Base-by-base conservation (phyloP, 371 early-diverging fungal genomes). In the Apophysomyces variabilis region DNA sequence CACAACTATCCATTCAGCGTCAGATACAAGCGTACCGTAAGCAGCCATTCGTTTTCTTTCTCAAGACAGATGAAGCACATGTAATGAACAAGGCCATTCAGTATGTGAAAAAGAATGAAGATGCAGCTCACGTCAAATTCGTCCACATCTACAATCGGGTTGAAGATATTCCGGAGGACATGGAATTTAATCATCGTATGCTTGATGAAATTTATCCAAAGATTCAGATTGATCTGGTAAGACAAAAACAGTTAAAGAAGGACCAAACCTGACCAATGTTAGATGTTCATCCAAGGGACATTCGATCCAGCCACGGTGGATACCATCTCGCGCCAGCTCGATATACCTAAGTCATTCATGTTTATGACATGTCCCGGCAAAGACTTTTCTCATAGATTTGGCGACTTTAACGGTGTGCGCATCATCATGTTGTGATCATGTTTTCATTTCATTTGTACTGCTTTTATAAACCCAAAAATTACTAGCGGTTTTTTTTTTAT, bases 41-140 rank as follows among this genome's bases (percentile, higher is more conserved):
- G 14, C 71, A 72, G n/a, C 85, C 85, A 5, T 75, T 80, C 45
- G 76, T 79, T 3, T 86, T 85, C 66, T 88, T 86, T 65, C 66
- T 83, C 7, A 83, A 85, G 45, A 85, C 83, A 5, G 87, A 85
- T 60, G 81, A 82, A 44, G 72, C 87, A 12, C 86, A 85, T 69
- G 73, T 84, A 12, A 73, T 88, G 61, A 87, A 87, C 68, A 82
- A 85, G 66, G 88, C 83, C 5, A 75, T 85, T 39, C 75, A 78
- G 26, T 86, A 88, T 66, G 78, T 84, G 4, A 70, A 75, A 21
- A 64, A 74, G 18, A 85, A 84, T 43, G 85, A 85, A 66, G 69
- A 79, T 36, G 70, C 80, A 2, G 76, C 77, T 0, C 69, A 78
- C 39, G 60, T 88, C 59, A 77, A 85, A 62, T 75, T 88, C 56